Evolutionary conservation across 2,329 filamentous ascomycete genomes (phyloP).

Genomic region (Hypomyces rosellus): DNA sequence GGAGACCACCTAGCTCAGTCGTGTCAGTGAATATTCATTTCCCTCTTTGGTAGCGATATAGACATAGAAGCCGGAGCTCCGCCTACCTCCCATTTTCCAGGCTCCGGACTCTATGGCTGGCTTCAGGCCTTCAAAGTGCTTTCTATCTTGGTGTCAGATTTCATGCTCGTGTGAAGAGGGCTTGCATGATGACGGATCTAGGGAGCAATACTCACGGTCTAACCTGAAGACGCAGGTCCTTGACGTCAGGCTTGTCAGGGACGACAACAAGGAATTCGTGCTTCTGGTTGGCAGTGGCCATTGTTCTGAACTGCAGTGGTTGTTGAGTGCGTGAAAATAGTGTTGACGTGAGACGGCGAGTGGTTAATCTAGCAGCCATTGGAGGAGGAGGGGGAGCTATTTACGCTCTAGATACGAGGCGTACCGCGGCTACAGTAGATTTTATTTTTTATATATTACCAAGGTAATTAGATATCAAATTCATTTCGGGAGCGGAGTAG

Average conservation of each 20-base stretch:
- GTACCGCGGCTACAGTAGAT: no score
- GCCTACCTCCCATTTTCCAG: conserved; percentile 59
- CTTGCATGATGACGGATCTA: not conserved
- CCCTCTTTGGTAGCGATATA: not conserved
- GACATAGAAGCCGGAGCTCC: not conserved
- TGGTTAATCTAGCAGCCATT: conserved; percentile 1
- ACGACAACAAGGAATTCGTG: conserved; percentile 64
- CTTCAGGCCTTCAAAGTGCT: conserved; percentile 53
- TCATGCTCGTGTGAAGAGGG: not conserved
- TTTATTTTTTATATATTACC: no score
- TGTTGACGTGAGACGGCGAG: not conserved
- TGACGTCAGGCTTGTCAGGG: conserved; percentile 56
- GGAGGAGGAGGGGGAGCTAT: not conserved
- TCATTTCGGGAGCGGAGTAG: no score
- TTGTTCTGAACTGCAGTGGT: conserved; percentile 17
- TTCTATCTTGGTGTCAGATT: not conserved
- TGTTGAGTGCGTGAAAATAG: conserved; percentile 9
- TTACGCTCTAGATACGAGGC: not conserved
- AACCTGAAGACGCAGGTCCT: conserved; percentile 56
- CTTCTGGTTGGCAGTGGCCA: conserved; percentile 30
- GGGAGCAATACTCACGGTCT: conserved; percentile 40
- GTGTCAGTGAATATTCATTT: not conserved
- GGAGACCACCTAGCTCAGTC: conserved; percentile 51
- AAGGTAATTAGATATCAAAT: no score
- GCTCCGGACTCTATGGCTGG: conserved; percentile 47